A percentile compares a stretch with the other conserved stretches of the same genome.
Evolutionary conservation across 495 filamentous ascomycete genomes (phyloP).

Genomic region (Antarctomyces pellizariae): DNA sequence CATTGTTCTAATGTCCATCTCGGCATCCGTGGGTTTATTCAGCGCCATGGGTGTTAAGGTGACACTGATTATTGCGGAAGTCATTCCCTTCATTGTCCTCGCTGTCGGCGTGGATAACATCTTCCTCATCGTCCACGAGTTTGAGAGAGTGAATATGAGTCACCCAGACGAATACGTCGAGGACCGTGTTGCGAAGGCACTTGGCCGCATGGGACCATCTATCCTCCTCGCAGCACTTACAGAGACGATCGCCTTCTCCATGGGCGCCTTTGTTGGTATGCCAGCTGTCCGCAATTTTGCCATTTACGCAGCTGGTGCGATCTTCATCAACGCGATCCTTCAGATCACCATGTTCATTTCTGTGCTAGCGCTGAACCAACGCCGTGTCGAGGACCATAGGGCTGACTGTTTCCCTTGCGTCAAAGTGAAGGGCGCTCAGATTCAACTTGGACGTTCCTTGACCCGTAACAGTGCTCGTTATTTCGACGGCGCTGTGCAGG

Average conservation of each 20-base stretch:
- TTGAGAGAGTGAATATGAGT: conserved; percentile 79
- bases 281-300: conserved; percentile 94
- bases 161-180: conserved; percentile 73
- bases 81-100: conserved; percentile 90
- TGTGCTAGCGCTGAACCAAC: conserved; percentile 74
- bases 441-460: conserved; percentile 19
- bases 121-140: conserved; percentile 94
- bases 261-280: conserved; percentile 92
- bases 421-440: conserved; percentile 37
- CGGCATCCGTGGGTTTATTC: conserved; percentile 80
- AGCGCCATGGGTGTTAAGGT: conserved; percentile 76
- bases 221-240: conserved; percentile 88
- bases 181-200: conserved; percentile 55
- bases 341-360: conserved; percentile 94
- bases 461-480: conserved; percentile 12
- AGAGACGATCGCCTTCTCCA: conserved; percentile 76
- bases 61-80: conserved; percentile 92
- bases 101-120: conserved; percentile 98
- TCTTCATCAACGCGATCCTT: conserved; percentile 84
- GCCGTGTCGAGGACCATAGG: conserved; percentile 57
- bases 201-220: conserved; percentile 86
- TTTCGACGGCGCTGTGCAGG: conserved; percentile 41
- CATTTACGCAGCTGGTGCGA: conserved; percentile 83
- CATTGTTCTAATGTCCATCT: conserved; percentile 94
- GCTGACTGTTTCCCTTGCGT: conserved; percentile 91